Evolutionary conservation across 2,329 filamentous ascomycete species (phyloP).

Genomic region (Gliomastix tumulicola): DNA sequence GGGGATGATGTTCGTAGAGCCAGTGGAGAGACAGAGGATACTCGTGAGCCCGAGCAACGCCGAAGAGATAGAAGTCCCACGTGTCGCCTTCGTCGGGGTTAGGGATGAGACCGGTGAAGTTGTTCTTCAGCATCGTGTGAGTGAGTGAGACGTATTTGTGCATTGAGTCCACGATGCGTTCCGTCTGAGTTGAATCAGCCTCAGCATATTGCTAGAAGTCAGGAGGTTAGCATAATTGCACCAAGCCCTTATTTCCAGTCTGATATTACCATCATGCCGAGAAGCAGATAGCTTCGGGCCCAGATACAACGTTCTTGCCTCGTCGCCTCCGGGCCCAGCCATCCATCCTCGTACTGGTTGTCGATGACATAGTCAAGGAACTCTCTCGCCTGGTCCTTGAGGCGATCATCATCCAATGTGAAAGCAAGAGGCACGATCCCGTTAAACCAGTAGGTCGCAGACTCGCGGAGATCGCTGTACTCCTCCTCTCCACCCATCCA

Average conservation of each 20-base stretch:
- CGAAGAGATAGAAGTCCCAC: slow-evolving; percentile 26
- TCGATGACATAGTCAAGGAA: slow-evolving; percentile 38
- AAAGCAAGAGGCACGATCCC: slow-evolving; percentile 50
- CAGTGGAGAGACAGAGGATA: slow-evolving; percentile 24
- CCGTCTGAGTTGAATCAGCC: slow-evolving; percentile 32
- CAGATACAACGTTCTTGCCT: slow-evolving; percentile 39
- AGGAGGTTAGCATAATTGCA: too few species aligned
- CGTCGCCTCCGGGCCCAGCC: slow-evolving; percentile 45
- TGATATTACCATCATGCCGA: slow-evolving; percentile 1
- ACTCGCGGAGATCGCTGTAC: slow-evolving; percentile 50
- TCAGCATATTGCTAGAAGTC: slow-evolving; percentile 36
- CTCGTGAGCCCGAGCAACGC: slow-evolving; percentile 23
- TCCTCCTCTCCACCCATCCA: slow-evolving; percentile 43
- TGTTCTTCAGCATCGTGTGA: slow-evolving; percentile 44
- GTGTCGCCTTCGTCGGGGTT: slow-evolving; percentile 28
- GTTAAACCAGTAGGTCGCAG: slow-evolving; percentile 54
- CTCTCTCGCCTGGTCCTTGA: slow-evolving; percentile 33
- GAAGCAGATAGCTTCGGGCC: slow-evolving; percentile 28
- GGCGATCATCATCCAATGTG: slow-evolving; percentile 29
- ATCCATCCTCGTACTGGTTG: slow-evolving; percentile 43
- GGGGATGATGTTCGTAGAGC: slow-evolving; percentile 17
- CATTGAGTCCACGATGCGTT: slow-evolving; percentile 38
- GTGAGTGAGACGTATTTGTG: slow-evolving; percentile 40
- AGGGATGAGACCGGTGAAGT: slow-evolving; percentile 38
- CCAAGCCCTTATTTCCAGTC: too few species aligned